A percentile compares a stretch with the other conserved stretches of the same genome.
Conservation (phyloP, 306 rosid species). For the Vigna hirtella region DNA sequence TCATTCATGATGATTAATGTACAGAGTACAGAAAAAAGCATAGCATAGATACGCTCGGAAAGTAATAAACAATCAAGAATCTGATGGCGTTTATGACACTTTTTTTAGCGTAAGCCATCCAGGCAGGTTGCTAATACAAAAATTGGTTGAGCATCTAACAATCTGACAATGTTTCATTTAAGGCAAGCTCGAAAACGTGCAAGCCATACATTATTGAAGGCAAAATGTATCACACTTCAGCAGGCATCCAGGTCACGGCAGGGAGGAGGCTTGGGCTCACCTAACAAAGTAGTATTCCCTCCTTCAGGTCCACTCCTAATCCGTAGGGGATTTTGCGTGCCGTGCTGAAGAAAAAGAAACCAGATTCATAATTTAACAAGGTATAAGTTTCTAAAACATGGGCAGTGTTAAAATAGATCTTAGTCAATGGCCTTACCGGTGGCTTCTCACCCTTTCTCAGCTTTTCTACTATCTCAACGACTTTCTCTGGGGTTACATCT, state of each 20-base stretch:
- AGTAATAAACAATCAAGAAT: slow-evolving; percentile 43
- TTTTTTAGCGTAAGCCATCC: slow-evolving; percentile 20
- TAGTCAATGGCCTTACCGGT: slow-evolving; percentile 66
- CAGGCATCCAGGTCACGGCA: slow-evolving; percentile 96
- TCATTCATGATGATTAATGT: slow-evolving; percentile 47
- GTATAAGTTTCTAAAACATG: slow-evolving; percentile 22
- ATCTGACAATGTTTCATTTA: slow-evolving; percentile 47
- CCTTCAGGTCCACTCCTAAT: slow-evolving; percentile 94
- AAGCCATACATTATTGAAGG: slow-evolving; percentile 77
- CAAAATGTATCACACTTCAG: slow-evolving; percentile 52
- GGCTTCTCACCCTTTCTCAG: slow-evolving; percentile 90
- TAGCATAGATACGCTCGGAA: background rate
- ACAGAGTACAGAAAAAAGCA: slow-evolving; percentile 42
- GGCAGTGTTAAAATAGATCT: background rate
- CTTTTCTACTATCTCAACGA: slow-evolving; percentile 84
- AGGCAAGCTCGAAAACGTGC: slow-evolving; percentile 58
- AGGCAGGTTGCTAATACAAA: slow-evolving; percentile 46
- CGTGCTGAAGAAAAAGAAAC: slow-evolving; percentile 58
- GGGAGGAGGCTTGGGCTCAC: slow-evolving; percentile 87
- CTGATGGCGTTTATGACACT: slow-evolving; percentile 42
- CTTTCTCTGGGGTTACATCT: slow-evolving; percentile 87
- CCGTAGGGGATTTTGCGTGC: slow-evolving; percentile 86
- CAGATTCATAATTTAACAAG: background rate
- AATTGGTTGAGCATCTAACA: slow-evolving; percentile 50
- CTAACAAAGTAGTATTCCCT: slow-evolving; percentile 82